Evolutionary conservation across 805 yeast species (phyloP).

Genomic region (Saccharomycopsis sp.): DNA sequence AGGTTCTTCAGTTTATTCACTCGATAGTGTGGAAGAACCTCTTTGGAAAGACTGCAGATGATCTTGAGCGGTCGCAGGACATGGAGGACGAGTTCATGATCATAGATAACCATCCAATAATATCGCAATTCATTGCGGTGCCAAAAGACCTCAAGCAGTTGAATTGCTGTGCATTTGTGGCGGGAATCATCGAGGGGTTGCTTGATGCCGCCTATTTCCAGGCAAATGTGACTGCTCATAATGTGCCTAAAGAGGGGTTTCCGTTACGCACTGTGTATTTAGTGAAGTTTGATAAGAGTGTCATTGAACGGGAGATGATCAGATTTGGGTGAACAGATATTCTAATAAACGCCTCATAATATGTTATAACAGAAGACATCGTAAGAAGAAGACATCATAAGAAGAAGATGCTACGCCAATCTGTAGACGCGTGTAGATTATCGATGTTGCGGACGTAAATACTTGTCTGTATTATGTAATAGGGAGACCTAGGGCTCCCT

Average conservation of each 20-base stretch:
- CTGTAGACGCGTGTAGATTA: too few relatives aligned
- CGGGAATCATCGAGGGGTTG: conserved; percentile 81
- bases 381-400: too few relatives aligned
- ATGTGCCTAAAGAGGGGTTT: conserved; percentile 50
- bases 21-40: conserved; percentile 65
- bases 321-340: conserved; percentile 29
- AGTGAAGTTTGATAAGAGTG: conserved; percentile 58
- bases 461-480: too few relatives aligned
- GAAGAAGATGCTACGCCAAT: too few relatives aligned
- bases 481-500: too few relatives aligned
- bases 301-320: conserved; percentile 47
- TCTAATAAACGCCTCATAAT: too few relatives aligned
- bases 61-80: conserved; percentile 64
- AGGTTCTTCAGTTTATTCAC: conserved; percentile 65
- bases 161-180: conserved; percentile 77
- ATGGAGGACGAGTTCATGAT: conserved; percentile 61
- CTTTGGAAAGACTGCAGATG: conserved; percentile 71
- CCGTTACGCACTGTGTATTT: conserved; percentile 72
- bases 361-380: too few relatives aligned
- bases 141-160: conserved; percentile 75
- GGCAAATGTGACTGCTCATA: conserved; percentile 78
- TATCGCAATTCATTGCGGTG: conserved; percentile 65
- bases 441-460: too few relatives aligned
- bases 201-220: conserved; percentile 66
- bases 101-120: conserved; percentile 64